Conservation (phyloP, 495 filamentous ascomycete species). For the Aspergillus panamensis region DNA sequence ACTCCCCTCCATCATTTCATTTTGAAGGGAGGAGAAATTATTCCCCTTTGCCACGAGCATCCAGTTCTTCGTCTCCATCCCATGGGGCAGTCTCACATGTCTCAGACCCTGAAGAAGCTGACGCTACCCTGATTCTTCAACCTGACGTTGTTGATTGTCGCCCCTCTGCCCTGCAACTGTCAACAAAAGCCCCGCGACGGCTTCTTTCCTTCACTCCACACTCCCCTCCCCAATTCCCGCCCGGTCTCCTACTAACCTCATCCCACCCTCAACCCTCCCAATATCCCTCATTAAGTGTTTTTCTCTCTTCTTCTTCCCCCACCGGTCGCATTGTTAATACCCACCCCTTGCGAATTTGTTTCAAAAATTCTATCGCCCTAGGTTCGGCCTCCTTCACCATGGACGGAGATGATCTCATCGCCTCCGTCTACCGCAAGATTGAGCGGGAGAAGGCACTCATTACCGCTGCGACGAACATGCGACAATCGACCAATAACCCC, state of each 20-base stretch:
- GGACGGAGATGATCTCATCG: constrained; percentile 70
- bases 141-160: constrained; percentile 29
- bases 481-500: constrained; percentile 90
- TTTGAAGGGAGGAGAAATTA: constrained; percentile 3
- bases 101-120: neutral
- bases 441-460: constrained; percentile 96
- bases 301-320: neutral
- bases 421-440: constrained; percentile 93
- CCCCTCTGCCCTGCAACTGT: constrained; percentile 31
- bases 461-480: constrained; percentile 89
- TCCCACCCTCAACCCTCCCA: constrained; percentile 10
- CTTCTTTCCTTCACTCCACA: constrained; percentile 12
- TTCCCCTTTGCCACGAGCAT: constrained; percentile 10
- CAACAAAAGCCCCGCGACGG: constrained; percentile 43
- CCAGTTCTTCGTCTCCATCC: constrained; percentile 10
- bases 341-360: neutral
- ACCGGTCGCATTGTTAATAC: constrained; percentile 1
- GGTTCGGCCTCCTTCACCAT: constrained; percentile 31
- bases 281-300: neutral
- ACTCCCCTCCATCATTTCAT: constrained; percentile 4
- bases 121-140: constrained; percentile 4
- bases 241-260: constrained; percentile 21
- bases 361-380: constrained; percentile 1
- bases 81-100: constrained; percentile 12
- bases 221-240: constrained; percentile 20